A percentile compares a stretch with the other conserved stretches of the same genome.
Conservation (phyloP, 2,329 filamentous ascomycete genomes). For the Didymella pomorum region DNA sequence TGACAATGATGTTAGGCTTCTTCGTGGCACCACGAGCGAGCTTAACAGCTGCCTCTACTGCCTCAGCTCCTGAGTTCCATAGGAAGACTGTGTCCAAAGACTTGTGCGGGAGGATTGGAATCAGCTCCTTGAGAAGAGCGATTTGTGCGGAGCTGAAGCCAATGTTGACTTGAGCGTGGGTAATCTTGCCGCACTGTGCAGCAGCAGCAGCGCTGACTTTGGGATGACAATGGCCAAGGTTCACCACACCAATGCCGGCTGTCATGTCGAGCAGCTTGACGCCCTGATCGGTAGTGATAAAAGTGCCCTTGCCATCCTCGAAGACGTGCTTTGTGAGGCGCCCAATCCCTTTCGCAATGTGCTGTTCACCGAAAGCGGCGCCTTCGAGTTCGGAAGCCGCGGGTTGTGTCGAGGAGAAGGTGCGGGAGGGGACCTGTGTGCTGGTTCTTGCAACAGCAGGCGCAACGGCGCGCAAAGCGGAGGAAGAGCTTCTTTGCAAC, state of each 20-base stretch:
- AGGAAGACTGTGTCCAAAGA: conserved; percentile 41
- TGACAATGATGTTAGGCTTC: conserved; percentile 45
- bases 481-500: conserved; percentile 22
- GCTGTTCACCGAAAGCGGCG: conserved; percentile 38
- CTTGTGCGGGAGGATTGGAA: conserved; percentile 40
- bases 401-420: conserved; percentile 31
- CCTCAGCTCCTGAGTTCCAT: conserved; percentile 44
- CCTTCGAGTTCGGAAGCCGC: conserved; percentile 28
- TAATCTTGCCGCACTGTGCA: conserved; percentile 42
- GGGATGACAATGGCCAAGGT: conserved; percentile 42
- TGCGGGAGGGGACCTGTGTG: conserved; percentile 17
- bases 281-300: conserved; percentile 42
- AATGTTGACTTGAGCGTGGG: conserved; percentile 43
- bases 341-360: conserved; percentile 44
- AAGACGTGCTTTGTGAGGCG: conserved; percentile 44
- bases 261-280: conserved; percentile 44
- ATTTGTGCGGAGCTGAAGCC: conserved; percentile 43
- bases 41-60: conserved; percentile 42
- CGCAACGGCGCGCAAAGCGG: conserved; percentile 25
- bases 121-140: conserved; percentile 37
- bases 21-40: conserved; percentile 40
- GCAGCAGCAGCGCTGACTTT: conserved; percentile 43
- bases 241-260: conserved; percentile 41
- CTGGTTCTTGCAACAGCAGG: conserved; percentile 19
- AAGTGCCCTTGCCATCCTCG: conserved; percentile 41